These are phyloP conservation scores for Phytophthora pinifolia DNA, from an alignment of 352 stramenopile genomes.

Conservation along the genomic window DNA sequence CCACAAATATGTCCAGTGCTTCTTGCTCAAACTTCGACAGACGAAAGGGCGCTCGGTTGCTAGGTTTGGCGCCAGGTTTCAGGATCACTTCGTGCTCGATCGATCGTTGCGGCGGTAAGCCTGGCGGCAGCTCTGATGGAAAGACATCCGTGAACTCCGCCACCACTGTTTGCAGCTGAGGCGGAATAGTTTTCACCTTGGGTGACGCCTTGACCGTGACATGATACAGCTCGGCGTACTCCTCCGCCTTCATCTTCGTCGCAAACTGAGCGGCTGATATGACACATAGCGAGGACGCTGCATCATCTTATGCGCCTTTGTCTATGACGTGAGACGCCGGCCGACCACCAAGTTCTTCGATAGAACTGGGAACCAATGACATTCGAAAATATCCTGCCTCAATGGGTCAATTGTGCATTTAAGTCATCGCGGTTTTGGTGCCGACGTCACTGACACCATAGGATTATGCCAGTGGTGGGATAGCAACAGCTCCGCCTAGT, in stretches of 20 bases:
- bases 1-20: conserved; percentile 3
- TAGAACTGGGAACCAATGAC: conserved; percentile 8
- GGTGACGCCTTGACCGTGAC: background rate
- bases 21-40: background rate
- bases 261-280: background rate
- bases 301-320: background rate
- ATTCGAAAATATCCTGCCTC: conserved; percentile 3
- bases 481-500: too few relatives aligned
- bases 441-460: too few relatives aligned
- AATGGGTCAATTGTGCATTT: too few relatives aligned
- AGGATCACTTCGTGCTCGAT: conserved; percentile 3
- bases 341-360: background rate
- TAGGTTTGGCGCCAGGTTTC: conserved; percentile 2
- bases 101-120: background rate
- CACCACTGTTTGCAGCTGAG: background rate
- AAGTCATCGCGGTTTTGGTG: too few relatives aligned
- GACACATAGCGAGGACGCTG: background rate
- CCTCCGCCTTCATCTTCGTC: background rate
- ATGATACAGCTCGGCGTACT: conserved; percentile 1
- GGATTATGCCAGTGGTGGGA: too few relatives aligned
- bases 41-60: background rate
- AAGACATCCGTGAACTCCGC: conserved; percentile 1
- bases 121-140: background rate
- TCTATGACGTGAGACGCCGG: background rate
- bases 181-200: background rate